Base-by-base conservation (phyloP, 1,284 basidiomycete species). In the Cryptococcus maquisensis region DNA sequence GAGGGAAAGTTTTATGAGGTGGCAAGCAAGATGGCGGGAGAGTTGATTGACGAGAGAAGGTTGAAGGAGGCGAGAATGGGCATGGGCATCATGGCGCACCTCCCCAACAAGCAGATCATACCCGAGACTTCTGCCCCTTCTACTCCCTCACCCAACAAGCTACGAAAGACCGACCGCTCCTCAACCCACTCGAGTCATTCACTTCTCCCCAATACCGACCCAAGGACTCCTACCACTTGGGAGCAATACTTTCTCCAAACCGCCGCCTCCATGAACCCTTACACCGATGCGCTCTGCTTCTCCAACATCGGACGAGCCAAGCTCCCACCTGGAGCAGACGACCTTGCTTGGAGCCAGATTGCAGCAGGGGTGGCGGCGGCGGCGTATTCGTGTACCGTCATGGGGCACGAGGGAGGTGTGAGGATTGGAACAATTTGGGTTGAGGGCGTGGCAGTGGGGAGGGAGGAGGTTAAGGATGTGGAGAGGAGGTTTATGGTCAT, bases 351-450 rank as follows among this genome's bases (percentile, higher is more conserved):
- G 68, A 63, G 54, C 13, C 67, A 70, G 51, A 57, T 57, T 6
- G 56, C 62, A 2, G 52, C 56, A 20, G 63, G 67, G 1, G 65
- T 65, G 23, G 24, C 16, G 15, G 57, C 54, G 1, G 20, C 64
- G 1, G 56, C 64, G 16, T 43, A 67, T 18, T 41, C 45, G 10
- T 46, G 60, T 35, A 61, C 57, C n/a, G 40, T 67, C 9, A 38
- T 70, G 9, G 68, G 72, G 3, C 67, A 70, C 45, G 57, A 62
- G 23, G 60, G 46, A 5, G 73, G 73, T n/a, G 13, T 69, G 39
- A 57, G 67, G 16, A 23, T 71, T 21, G 47, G 57, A 3, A 54
- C 55, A 3, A 49, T 53, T 9, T 71, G 60, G 59, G 52, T 63
- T 21, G 64, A 69, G 23, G 68, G 68, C 1, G 56, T 61, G 5